phyloP scores from a whole-genome alignment of 345 rosid species.

The Moricandia arvensis region DNA sequence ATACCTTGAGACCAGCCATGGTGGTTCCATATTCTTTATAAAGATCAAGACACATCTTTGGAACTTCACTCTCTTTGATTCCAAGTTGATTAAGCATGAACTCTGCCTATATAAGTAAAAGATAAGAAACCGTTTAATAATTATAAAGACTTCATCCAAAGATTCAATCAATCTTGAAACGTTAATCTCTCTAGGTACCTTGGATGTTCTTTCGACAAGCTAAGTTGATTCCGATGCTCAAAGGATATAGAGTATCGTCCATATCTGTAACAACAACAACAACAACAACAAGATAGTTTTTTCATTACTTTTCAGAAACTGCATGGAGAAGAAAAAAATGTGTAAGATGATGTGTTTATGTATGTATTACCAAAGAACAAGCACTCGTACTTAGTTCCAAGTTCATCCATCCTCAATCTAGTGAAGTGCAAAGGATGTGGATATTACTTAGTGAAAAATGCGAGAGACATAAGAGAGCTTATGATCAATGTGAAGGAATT shows the following conservation, averaged over 20 bases:
- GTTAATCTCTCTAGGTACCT: slow-evolving; percentile 46
- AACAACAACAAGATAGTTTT: not conserved
- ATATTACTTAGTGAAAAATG: no score
- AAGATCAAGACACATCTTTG: slow-evolving; percentile 80
- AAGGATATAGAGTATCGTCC: slow-evolving; percentile 87
- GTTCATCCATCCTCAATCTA: slow-evolving; percentile 50
- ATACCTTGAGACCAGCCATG: slow-evolving; percentile 92
- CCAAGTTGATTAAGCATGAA: slow-evolving; percentile 65
- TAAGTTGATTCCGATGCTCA: slow-evolving; percentile 69
- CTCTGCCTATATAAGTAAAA: no score
- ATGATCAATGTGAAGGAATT: no score
- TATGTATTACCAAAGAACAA: slow-evolving; percentile 71
- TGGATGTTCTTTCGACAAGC: slow-evolving; percentile 79
- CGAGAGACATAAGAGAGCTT: no score
- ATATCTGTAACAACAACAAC: slow-evolving; percentile 45
- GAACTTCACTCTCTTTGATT: slow-evolving; percentile 76
- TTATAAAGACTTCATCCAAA: not conserved
- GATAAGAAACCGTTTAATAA: no score
- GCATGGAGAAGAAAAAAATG: not conserved
- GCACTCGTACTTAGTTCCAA: slow-evolving; percentile 61
- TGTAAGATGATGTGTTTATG: not conserved
- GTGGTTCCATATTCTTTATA: slow-evolving; percentile 92
- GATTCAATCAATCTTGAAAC: slow-evolving; percentile 8
- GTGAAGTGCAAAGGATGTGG: not conserved
- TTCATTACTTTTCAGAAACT: not conserved